These are phyloP conservation scores for Sporobolus alterniflorus DNA, from an alignment of 202 grass and related monocot species.

Conservation along the genomic window DNA sequence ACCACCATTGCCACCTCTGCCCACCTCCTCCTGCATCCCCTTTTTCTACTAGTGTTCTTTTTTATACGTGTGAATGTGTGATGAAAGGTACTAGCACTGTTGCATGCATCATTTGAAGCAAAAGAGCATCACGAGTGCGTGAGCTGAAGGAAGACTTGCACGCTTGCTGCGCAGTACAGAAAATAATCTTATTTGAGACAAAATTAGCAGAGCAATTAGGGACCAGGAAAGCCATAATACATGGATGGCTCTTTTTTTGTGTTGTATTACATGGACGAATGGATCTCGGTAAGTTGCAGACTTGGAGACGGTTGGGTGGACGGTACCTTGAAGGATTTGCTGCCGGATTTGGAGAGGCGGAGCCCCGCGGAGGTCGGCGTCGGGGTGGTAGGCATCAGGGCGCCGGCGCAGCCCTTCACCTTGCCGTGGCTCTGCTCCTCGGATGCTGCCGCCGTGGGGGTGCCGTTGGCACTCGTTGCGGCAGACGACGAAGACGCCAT, in stretches of 20 bases:
- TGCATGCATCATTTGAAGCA: slow-evolving; percentile 58
- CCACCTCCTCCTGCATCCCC: slow-evolving; percentile 40
- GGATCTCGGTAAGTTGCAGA: slow-evolving; percentile 36
- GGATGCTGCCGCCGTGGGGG: slow-evolving; percentile 23
- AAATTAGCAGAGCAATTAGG: background rate
- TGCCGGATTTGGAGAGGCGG: slow-evolving; percentile 82
- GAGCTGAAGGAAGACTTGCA: slow-evolving; percentile 20
- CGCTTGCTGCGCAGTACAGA: no score
- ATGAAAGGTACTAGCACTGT: slow-evolving; percentile 29
- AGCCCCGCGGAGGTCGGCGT: slow-evolving; percentile 78
- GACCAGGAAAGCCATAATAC: background rate
- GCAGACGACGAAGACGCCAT: slow-evolving; percentile 50
- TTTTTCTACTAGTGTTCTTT: slow-evolving; percentile 24
- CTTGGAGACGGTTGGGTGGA: background rate
- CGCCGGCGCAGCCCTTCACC: slow-evolving; percentile 14
- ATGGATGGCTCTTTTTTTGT: slow-evolving; percentile 23
- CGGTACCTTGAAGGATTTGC: slow-evolving; percentile 83
- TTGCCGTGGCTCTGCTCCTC: slow-evolving; percentile 26
- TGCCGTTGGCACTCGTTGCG: slow-evolving; percentile 51
- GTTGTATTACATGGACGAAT: background rate
- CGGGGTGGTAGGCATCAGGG: slow-evolving; percentile 88
- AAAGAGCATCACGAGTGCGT: slow-evolving; percentile 47
- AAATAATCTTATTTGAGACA: background rate
- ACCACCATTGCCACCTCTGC: slow-evolving; percentile 39
- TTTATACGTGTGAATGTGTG: slow-evolving; percentile 15